Percentiles rank a stretch among this genome's conserved stretches.
Evolutionary conservation across 441 rosid species (phyloP).

Genomic region (Adansonia grandidieri): DNA sequence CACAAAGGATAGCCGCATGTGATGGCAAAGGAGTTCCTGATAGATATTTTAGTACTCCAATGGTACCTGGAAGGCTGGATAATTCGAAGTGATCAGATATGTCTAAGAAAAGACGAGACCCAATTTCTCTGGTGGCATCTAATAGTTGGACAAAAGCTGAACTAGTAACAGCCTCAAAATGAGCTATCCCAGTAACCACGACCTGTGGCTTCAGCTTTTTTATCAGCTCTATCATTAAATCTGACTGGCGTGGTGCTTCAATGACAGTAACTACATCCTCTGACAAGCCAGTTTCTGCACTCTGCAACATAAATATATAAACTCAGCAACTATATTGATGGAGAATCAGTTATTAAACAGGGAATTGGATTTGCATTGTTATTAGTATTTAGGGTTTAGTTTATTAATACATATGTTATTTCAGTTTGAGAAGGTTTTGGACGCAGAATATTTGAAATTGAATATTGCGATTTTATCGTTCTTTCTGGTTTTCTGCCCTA

Average conservation of each 20-base stretch:
- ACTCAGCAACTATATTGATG: conserved; percentile 4
- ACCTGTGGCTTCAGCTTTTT: conserved; percentile 90
- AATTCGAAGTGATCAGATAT: conserved; percentile 95
- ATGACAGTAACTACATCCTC: conserved; percentile 76
- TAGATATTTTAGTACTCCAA: conserved; percentile 86
- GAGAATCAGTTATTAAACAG: neutral
- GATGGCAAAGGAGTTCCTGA: conserved; percentile 77
- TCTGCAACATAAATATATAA: conserved; percentile 41
- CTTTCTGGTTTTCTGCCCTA: conserved; percentile 5
- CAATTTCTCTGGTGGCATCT: conserved; percentile 78
- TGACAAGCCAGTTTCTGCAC: conserved; percentile 46
- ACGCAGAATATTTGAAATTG: neutral
- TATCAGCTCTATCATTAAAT: conserved; percentile 86
- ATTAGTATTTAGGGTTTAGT: neutral
- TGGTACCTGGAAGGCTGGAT: conserved; percentile 92
- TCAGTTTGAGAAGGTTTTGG: conserved; percentile 5
- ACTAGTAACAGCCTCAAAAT: conserved; percentile 87
- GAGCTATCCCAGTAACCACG: conserved; percentile 85
- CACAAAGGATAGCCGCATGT: conserved; percentile 89
- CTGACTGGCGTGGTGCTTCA: conserved; percentile 90
- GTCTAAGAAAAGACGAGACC: conserved; percentile 82
- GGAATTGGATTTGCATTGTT: neutral
- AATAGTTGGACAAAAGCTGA: conserved; percentile 87
- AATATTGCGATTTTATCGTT: conserved; percentile 2
- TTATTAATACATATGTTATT: neutral